Percentiles rank a stretch among this genome's conserved stretches.
Evolutionary conservation across 306 rosid species (phyloP).

Genomic region (Prunus armeniaca): DNA sequence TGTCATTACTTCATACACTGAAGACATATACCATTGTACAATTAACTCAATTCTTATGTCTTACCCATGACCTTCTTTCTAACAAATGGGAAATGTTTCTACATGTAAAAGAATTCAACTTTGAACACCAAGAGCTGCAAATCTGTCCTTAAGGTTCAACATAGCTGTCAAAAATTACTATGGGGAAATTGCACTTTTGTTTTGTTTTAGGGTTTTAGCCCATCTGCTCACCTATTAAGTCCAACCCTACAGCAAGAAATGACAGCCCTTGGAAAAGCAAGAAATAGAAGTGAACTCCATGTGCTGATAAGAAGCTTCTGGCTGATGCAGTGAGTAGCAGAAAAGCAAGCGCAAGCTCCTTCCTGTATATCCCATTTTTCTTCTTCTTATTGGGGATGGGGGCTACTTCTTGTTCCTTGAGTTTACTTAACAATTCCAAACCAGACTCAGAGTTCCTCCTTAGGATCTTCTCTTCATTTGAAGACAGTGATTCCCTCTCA

Average conservation of each 20-base stretch:
- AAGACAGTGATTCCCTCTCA: conserved; percentile 71
- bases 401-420: conserved; percentile 46
- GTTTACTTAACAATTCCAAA: conserved; percentile 62
- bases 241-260: conserved; percentile 84
- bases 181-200: conserved; percentile 1
- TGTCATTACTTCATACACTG: conserved; percentile 6
- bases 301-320: conserved; percentile 85
- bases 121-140: conserved; percentile 21
- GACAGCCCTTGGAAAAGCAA: conserved; percentile 95
- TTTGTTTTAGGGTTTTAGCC: conserved; percentile 37
- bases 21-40: conserved; percentile 31
- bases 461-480: conserved; percentile 65
- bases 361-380: conserved; percentile 74
- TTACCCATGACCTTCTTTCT: conserved; percentile 17
- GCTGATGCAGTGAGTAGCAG: conserved; percentile 90
- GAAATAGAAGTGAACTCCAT: conserved; percentile 94
- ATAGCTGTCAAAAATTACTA: conserved; percentile 22
- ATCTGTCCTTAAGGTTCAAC: conserved; percentile 22
- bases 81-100: conserved; percentile 24
- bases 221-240: conserved; percentile 93
- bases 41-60: conserved; percentile 32
- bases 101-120: conserved; percentile 25
- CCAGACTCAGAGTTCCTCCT: conserved; percentile 89
- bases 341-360: conserved; percentile 90
- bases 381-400: conserved; percentile 47